Percentiles rank a stretch among this genome's conserved stretches.
These are phyloP conservation scores for Carex myosuroides DNA, from an alignment of 176 grass and related monocot genomes.

Conservation along the genomic window DNA sequence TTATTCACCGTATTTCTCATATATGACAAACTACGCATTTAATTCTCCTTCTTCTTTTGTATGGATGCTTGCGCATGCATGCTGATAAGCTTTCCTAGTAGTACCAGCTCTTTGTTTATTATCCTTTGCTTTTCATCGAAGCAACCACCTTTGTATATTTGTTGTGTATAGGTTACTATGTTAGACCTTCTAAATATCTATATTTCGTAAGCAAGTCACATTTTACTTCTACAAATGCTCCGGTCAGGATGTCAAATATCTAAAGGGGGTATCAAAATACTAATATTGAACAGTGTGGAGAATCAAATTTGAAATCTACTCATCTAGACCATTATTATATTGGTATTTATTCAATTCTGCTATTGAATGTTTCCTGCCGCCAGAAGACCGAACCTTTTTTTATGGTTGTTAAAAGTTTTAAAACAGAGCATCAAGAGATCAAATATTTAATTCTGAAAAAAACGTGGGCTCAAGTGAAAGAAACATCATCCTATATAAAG, in stretches of 20 bases:
- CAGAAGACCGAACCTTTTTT: neutral
- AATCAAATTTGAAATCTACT: neutral
- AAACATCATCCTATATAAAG: neutral
- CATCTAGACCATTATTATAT: neutral
- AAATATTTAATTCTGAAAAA: neutral
- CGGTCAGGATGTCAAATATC: neutral
- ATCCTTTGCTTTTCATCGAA: slow-evolving; percentile 1
- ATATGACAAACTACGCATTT: slow-evolving; percentile 1
- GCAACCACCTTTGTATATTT: slow-evolving; percentile 8
- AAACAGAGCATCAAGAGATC: neutral
- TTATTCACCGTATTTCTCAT: slow-evolving; percentile 9
- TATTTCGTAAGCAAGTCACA: neutral
- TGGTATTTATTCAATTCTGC: neutral
- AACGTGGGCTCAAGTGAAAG: neutral
- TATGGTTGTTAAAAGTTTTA: neutral
- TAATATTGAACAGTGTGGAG: neutral
- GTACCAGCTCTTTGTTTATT: neutral
- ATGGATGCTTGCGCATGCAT: slow-evolving; percentile 1
- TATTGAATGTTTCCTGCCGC: neutral
- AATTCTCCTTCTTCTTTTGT: neutral
- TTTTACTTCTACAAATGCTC: neutral
- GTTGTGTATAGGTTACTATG: neutral
- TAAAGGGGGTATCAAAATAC: neutral
- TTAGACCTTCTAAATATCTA: neutral
- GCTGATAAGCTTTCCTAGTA: neutral